Conservation (phyloP, 2,329 filamentous ascomycete genomes). For the Penicillium thymicola region DNA sequence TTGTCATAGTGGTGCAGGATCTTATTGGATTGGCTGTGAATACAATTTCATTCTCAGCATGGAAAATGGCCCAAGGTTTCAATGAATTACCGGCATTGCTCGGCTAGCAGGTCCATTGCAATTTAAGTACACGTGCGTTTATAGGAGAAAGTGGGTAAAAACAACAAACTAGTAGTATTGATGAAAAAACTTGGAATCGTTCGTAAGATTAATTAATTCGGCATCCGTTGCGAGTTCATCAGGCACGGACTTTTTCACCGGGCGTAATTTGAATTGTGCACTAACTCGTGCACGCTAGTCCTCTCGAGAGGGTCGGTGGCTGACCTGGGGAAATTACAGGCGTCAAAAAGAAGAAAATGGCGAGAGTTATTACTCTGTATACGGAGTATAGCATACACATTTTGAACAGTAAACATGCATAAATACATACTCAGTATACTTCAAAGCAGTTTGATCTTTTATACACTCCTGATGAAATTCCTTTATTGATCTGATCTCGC, state of each 20-base stretch:
- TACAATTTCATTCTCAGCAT: background rate
- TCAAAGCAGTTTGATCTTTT: background rate
- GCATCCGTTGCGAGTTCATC: background rate
- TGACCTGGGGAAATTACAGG: constrained; percentile 4
- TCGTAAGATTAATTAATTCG: constrained; percentile 1
- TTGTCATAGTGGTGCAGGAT: background rate
- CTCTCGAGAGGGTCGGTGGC: background rate
- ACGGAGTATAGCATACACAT: too few relatives aligned
- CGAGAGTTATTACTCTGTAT: background rate
- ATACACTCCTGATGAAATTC: background rate
- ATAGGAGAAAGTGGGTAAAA: background rate
- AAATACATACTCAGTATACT: background rate
- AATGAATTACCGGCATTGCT: background rate
- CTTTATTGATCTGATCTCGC: constrained; percentile 5
- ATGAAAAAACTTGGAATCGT: background rate
- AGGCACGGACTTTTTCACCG: background rate
- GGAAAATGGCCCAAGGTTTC: background rate
- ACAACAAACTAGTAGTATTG: background rate
- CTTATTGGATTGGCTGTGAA: background rate
- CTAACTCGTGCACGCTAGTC: background rate
- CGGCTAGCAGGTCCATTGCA: background rate
- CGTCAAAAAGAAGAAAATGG: background rate
- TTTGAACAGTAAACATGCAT: too few relatives aligned
- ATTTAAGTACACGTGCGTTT: background rate
- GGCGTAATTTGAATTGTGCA: background rate